A percentile compares a stretch with the other conserved stretches of the same genome.
phyloP scores from a whole-genome alignment of 345 rosid genomes.

The Dipteronia sinensis region DNA sequence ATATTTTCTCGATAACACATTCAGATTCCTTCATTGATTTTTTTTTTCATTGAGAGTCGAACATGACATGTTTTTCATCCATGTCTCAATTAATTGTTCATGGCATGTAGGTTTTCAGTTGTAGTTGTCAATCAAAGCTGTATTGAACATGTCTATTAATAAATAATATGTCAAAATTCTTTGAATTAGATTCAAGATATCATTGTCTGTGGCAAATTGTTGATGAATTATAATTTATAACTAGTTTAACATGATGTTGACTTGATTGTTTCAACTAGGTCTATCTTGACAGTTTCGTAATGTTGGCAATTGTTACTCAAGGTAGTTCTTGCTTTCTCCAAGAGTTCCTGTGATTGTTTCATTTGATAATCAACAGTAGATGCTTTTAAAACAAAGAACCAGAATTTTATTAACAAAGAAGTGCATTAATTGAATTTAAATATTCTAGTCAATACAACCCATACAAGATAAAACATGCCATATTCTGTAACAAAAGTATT shows the following conservation, averaged over 20 bases:
- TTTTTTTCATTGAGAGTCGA: not conserved
- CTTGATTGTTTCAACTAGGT: not conserved
- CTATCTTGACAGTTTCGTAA: not conserved
- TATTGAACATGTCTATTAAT: not conserved
- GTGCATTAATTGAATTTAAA: not conserved
- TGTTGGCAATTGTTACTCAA: not conserved
- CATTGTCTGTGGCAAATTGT: not conserved
- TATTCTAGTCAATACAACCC: not conserved
- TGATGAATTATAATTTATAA: not conserved
- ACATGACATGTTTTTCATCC: not conserved
- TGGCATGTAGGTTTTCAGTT: not conserved
- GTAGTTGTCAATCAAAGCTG: not conserved
- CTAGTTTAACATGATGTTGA: not conserved
- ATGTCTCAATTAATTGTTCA: not conserved
- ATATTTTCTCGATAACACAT: not conserved
- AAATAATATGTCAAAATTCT: not conserved
- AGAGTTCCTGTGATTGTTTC: not conserved
- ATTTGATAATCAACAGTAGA: not conserved
- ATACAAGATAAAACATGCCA: not conserved
- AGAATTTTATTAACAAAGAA: not conserved
- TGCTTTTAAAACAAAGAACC: not conserved
- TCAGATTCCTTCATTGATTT: not conserved
- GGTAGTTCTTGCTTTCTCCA: constrained; percentile 2
- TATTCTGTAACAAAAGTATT: not conserved
- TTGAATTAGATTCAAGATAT: not conserved